phyloP scores from a whole-genome alignment of 257 asterid genomes.

The Penstemon barbatus region DNA sequence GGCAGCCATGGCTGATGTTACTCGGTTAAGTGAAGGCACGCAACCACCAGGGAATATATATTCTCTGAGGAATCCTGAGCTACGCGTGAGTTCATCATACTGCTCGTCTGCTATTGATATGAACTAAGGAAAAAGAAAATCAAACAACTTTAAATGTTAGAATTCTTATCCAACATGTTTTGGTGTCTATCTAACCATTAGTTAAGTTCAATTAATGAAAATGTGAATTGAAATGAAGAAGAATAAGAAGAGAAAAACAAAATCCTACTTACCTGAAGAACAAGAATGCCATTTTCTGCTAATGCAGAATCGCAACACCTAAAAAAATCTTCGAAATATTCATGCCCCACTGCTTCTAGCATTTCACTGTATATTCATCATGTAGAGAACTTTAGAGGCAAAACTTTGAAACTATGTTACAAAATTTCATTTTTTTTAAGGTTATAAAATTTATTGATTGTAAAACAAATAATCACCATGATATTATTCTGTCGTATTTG shows the following conservation, averaged over 20 bases:
- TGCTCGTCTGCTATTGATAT: conserved; percentile 78
- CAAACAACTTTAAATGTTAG: not conserved
- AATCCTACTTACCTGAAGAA: conserved; percentile 62
- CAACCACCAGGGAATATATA: conserved; percentile 93
- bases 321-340: conserved; percentile 74
- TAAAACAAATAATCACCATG: conserved; percentile 38
- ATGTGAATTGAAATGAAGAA: not conserved
- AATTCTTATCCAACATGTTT: no score
- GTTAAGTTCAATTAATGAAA: no score
- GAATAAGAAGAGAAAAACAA: not conserved
- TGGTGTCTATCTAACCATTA: no score
- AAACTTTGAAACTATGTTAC: conserved; percentile 4
- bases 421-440: not conserved
- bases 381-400: not conserved
- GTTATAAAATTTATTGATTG: not conserved
- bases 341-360: conserved; percentile 95
- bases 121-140: conserved; percentile 41
- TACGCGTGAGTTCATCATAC: conserved; percentile 73
- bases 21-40: conserved; percentile 75
- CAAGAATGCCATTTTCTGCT: conserved; percentile 71
- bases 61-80: conserved; percentile 85
- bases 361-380: conserved; percentile 50
- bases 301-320: conserved; percentile 64
- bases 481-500: conserved; percentile 56
- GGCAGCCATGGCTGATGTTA: conserved; percentile 80